Evolutionary conservation across 345 rosid genomes (phyloP).

Genomic region (Salix purpurea): DNA sequence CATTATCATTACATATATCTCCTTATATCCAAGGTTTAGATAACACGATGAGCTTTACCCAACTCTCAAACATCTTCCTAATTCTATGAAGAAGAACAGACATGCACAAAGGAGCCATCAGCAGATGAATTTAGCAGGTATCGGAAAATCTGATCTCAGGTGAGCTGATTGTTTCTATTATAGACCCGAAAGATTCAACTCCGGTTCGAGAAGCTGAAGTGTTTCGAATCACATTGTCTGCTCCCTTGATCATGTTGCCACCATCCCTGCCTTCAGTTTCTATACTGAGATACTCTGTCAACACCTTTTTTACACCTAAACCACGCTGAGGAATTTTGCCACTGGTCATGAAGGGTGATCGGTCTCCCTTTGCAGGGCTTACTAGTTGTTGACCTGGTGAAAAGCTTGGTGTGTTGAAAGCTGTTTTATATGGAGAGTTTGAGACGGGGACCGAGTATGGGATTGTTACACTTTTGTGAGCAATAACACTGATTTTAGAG

Average conservation of each 20-base stretch:
- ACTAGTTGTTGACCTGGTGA: conserved; percentile 54
- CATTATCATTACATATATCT: conserved; percentile 22
- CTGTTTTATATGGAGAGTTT: conserved; percentile 63
- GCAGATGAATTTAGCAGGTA: not conserved
- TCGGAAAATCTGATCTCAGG: not conserved
- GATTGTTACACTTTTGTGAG: conserved; percentile 43
- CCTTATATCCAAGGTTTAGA: not conserved
- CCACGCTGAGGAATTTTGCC: conserved; percentile 53
- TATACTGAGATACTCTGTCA: conserved; percentile 58
- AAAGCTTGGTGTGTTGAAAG: conserved; percentile 67
- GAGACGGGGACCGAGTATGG: conserved; percentile 53
- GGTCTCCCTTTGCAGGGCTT: conserved; percentile 64
- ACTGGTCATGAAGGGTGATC: conserved; percentile 44
- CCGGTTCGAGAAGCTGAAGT: conserved; percentile 29
- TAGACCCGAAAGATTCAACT: conserved; percentile 19
- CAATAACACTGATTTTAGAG: conserved; percentile 47
- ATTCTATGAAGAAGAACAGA: not conserved
- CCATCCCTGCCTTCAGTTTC: conserved; percentile 49
- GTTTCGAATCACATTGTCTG: conserved; percentile 15
- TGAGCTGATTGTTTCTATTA: conserved; percentile 27
- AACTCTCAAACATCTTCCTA: conserved; percentile 7
- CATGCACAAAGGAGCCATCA: conserved; percentile 1
- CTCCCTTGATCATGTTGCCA: conserved; percentile 16
- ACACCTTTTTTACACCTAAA: conserved; percentile 56
- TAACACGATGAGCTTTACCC: not conserved